Evolutionary conservation across 1,284 basidiomycete species (phyloP).

Genomic region (Ceratobasidium sp.): DNA sequence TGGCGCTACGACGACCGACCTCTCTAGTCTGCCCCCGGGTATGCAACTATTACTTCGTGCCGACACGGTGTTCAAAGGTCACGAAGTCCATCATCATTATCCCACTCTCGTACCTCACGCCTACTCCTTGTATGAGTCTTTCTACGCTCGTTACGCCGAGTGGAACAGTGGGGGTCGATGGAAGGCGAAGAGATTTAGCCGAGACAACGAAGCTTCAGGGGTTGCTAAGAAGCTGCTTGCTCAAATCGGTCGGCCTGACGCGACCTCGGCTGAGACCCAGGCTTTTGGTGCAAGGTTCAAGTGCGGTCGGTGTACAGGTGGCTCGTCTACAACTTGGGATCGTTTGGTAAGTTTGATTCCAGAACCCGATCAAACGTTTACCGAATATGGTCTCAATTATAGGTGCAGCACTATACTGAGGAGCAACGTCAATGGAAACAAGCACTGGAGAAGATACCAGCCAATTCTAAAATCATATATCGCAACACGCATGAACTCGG

Average conservation of each 20-base stretch:
- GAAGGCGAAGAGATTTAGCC: not conserved
- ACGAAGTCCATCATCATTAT: too few relatives aligned
- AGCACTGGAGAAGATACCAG: not conserved
- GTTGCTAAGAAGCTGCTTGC: not conserved
- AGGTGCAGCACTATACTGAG: not conserved
- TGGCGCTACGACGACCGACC: constrained; percentile 8
- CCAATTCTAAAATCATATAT: not conserved
- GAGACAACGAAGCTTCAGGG: not conserved
- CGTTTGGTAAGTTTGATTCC: not conserved
- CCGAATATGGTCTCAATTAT: too few relatives aligned
- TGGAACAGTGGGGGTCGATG: not conserved
- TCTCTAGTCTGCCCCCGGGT: not conserved
- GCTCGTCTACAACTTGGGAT: not conserved
- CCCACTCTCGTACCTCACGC: too few relatives aligned
- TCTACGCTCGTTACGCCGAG: too few relatives aligned
- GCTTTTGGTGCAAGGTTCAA: not conserved
- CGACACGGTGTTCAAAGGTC: constrained; percentile 3
- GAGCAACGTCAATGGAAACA: not conserved
- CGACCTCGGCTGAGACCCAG: constrained; percentile 12
- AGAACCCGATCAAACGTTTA: too few relatives aligned
- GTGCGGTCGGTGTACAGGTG: not conserved
- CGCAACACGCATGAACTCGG: not conserved
- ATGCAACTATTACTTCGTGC: constrained; percentile 21
- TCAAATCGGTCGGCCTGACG: constrained; percentile 10
- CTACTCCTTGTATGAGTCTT: too few relatives aligned